Base-by-base conservation (phyloP, 768 basidiomycete species). In the Suillus placidus region DNA sequence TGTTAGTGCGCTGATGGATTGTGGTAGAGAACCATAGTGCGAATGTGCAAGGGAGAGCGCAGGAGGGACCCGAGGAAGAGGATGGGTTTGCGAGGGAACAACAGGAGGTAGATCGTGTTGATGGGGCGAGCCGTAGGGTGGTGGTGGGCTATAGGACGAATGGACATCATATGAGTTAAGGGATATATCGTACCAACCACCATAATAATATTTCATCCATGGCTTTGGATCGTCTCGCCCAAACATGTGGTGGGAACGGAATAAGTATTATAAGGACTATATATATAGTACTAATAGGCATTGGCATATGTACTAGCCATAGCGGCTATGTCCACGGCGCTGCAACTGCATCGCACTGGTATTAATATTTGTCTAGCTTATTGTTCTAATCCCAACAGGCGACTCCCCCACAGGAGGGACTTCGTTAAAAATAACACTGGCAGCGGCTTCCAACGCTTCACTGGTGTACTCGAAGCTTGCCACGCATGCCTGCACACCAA, bases 391-490 rank as follows among this genome's bases (percentile, higher is more conserved):
- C 8, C n/a, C 13, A 60, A 60, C 58, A 42, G 58, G 58, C 9
- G 58, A 60, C 30, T 42, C 26, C n/a, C 58, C 58, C 4, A 32
- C 10, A 0, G 58, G 26, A 20, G 4, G 2, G 1, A 32, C 12
- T 18, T 68, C 80, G 6, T 82, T 81, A 68, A 87, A 82, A 2
- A 88, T 72, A 34, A 83, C 79, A 0, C 69, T 73, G 1, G 75
- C 79, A 4, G 81, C 83, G 1, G 80, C 79, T 42, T 79, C 81
- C 67, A 90, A 71, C 7, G 84, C 89, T 1, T 79, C 74, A 1
- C 72, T 68, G 1, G 88, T 90, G 66, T 84, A 87, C 72, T 91
- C 89, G 72, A 86, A 89, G 51, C 84, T 85, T 20, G 80, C 83
- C 4, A 90, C 68, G 42, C 81, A 85, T 30, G 79, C 73, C 67